Evolutionary conservation across 208 protist species (phyloP).

Genomic region (Leishmania amazonensis): DNA sequence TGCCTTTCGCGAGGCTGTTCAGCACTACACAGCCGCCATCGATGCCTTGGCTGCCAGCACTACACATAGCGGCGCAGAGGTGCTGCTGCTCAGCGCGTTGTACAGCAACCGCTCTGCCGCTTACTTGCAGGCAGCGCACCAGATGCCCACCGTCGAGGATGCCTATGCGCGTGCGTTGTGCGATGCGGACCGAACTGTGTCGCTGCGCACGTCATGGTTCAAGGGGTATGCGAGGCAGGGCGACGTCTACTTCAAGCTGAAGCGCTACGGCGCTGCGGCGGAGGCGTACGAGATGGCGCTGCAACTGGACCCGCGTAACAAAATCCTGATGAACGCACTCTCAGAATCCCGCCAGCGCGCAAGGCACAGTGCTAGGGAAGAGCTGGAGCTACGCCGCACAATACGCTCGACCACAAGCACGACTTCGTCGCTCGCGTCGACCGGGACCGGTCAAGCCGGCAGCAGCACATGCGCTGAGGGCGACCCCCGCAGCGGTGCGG

Average conservation of each 20-base stretch:
- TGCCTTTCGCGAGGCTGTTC: constrained; percentile 75
- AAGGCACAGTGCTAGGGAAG: constrained; percentile 28
- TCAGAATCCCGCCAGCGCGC: constrained; percentile 53
- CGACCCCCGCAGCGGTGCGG: not conserved
- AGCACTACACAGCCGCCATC: constrained; percentile 88
- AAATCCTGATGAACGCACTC: constrained; percentile 57
- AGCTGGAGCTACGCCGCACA: constrained; percentile 26
- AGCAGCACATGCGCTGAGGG: not conserved
- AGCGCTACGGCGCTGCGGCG: constrained; percentile 85
- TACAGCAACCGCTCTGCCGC: constrained; percentile 96
- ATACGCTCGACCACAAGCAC: constrained; percentile 12
- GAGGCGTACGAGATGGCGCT: constrained; percentile 90
- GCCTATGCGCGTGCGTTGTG: constrained; percentile 77
- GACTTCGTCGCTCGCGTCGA: constrained; percentile 13
- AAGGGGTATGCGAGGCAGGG: constrained; percentile 94
- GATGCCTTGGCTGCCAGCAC: constrained; percentile 24
- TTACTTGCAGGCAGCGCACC: constrained; percentile 72
- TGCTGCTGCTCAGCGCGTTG: constrained; percentile 73
- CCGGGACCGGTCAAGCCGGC: not conserved
- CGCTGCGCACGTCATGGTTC: constrained; percentile 91
- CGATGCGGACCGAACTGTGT: constrained; percentile 89
- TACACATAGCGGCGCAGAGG: not conserved
- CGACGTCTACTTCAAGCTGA: constrained; percentile 85
- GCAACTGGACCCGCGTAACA: constrained; percentile 80
- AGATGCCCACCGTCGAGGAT: constrained; percentile 42